A percentile compares a stretch with the other conserved stretches of the same genome.
These are phyloP conservation scores for sorghum (Sorghum bicolor) DNA, from an alignment of 176 grass and related monocot genomes.

Conservation along the genomic window DNA sequence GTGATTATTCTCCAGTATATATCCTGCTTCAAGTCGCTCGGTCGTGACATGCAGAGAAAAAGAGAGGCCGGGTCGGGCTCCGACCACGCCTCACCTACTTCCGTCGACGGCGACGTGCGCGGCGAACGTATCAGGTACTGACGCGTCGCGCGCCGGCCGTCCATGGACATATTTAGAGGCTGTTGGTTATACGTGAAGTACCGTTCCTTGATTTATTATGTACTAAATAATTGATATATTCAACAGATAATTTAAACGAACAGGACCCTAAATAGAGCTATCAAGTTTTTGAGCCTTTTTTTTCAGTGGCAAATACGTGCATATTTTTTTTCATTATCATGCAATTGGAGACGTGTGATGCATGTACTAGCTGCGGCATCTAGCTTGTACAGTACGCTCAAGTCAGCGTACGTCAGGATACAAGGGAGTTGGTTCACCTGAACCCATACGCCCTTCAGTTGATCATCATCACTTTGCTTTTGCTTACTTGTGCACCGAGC, in stretches of 20 bases:
- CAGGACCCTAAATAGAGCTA: too few relatives aligned
- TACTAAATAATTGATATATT: too few relatives aligned
- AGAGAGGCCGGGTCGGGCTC: not conserved
- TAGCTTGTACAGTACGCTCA: not conserved
- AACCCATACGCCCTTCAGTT: not conserved
- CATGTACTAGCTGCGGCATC: not conserved
- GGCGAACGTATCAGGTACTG: not conserved
- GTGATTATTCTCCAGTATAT: too few relatives aligned
- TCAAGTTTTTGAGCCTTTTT: too few relatives aligned
- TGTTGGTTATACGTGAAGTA: too few relatives aligned
- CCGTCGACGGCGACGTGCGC: slow-evolving; percentile 10
- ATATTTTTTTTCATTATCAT: too few relatives aligned
- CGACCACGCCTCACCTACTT: slow-evolving; percentile 28
- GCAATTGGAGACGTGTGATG: not conserved
- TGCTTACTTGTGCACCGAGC: not conserved
- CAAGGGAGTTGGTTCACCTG: slow-evolving; percentile 35
- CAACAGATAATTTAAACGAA: too few relatives aligned
- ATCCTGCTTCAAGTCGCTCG: not conserved
- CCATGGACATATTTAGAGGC: too few relatives aligned
- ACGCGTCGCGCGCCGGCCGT: not conserved
- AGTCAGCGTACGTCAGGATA: not conserved
- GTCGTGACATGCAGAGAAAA: not conserved
- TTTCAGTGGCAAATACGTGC: too few relatives aligned
- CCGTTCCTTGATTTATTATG: too few relatives aligned
- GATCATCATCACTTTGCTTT: not conserved